phyloP scores from a whole-genome alignment of 306 rosid species.

The Prunus dulcis region DNA sequence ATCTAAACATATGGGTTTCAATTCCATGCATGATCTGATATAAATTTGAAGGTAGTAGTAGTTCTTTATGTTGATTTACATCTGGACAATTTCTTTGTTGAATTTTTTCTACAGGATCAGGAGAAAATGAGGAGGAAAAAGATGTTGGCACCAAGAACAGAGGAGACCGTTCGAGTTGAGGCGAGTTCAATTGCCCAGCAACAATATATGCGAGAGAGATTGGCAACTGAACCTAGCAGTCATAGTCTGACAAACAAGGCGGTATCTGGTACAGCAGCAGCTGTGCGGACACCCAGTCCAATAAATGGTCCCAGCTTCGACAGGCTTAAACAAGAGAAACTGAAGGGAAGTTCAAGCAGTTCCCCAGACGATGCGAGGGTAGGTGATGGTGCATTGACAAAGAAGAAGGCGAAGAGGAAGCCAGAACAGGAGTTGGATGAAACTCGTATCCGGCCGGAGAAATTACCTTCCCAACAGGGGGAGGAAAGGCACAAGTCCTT shows the following conservation, averaged over 20 bases:
- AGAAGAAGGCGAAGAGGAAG: conserved; percentile 80
- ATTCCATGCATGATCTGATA: background rate
- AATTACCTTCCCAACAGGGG: conserved; percentile 48
- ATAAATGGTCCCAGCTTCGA: conserved; percentile 40
- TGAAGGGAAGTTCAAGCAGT: conserved; percentile 61
- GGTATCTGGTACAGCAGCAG: conserved; percentile 36
- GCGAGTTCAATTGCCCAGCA: conserved; percentile 45
- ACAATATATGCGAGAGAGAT: conserved; percentile 52
- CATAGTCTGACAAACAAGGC: conserved; percentile 49
- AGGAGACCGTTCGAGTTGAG: conserved; percentile 55
- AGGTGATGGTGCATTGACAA: conserved; percentile 53
- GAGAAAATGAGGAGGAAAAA: conserved; percentile 81
- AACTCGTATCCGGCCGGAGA: conserved; percentile 53
- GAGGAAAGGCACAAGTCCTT: conserved; percentile 64
- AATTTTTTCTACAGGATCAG: conserved; percentile 46
- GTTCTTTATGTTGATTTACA: background rate
- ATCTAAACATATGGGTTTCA: background rate
- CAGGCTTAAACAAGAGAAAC: conserved; percentile 58
- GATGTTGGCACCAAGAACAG: conserved; percentile 54
- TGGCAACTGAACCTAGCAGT: conserved; percentile 51
- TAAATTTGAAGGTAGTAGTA: background rate
- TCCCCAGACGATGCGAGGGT: conserved; percentile 52
- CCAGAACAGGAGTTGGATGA: conserved; percentile 67
- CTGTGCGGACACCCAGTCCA: conserved; percentile 50
- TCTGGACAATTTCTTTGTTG: background rate